Conservation (phyloP, 225 moss, liverwort and hornwort species). For the Bryoerythrophyllum caledonicum region DNA sequence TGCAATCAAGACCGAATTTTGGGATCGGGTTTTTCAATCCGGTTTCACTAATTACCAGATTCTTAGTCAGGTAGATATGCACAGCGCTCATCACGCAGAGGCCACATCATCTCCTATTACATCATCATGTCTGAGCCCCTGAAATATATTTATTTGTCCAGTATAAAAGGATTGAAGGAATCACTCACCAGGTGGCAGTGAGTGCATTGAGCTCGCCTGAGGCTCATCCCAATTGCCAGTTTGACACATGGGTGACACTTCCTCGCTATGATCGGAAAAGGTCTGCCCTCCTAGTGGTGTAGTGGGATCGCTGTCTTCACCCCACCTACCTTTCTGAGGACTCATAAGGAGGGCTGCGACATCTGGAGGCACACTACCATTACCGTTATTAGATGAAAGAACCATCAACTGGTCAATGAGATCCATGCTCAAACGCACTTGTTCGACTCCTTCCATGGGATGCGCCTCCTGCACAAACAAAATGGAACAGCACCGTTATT, state of each 20-base stretch:
- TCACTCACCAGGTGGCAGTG: conserved; percentile 43
- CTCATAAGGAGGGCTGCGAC: conserved; percentile 69
- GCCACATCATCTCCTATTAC: not conserved
- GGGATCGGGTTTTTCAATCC: not conserved
- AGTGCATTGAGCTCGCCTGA: conserved; percentile 33
- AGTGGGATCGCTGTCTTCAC: conserved; percentile 92
- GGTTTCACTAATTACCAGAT: not conserved
- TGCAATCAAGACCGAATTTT: not conserved
- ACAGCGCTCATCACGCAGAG: conserved; percentile 12
- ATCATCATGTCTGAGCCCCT: conserved; percentile 18
- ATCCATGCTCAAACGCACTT: conserved; percentile 63
- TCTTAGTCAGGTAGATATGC: conserved; percentile 7
- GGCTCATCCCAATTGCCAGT: conserved; percentile 84
- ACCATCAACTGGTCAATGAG: conserved; percentile 87
- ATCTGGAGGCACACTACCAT: conserved; percentile 62
- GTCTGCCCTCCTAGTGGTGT: conserved; percentile 86
- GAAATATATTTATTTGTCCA: not conserved
- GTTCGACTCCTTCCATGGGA: conserved; percentile 68
- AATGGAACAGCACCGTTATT: conserved; percentile 6
- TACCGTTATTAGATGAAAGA: conserved; percentile 53
- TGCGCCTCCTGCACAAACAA: conserved; percentile 62
- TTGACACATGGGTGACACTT: conserved; percentile 84
- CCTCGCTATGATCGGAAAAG: conserved; percentile 88
- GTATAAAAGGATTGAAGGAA: not conserved
- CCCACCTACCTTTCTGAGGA: conserved; percentile 85